Evolutionary conservation across 1,284 basidiomycete species (phyloP), one percentile per base, ranked within the genome.

Genomic region (Trametes pubescens): DNA sequence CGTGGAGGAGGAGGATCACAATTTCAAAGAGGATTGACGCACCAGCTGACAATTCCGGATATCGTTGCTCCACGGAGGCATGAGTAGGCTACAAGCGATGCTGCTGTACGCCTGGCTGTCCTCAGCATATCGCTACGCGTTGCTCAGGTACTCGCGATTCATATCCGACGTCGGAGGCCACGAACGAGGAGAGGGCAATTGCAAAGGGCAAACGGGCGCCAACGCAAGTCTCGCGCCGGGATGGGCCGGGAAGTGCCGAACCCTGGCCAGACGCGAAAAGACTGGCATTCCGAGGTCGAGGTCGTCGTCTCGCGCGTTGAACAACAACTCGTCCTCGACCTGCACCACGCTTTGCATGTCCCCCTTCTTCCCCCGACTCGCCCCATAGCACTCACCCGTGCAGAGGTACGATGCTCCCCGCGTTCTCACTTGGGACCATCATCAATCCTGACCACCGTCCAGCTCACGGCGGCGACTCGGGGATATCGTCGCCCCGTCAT

Each of bases 401-500:
- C 67, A 62, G 35, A 69, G 67, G 67, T 69, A 57, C 51, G 62
- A 29, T 37, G 29, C 54, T 18, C 24, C 10, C 24, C 26, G 21
- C 10, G 34, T 2, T 37, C 40, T 55, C 22, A 13, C 21, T 34
- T 14, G 43, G 37, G 24, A 21, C 29, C 10, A 22, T 16, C 46
- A 26, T 43, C 2, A 48, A 11, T 22, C 43, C 57, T 65, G 16
- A 64, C 54, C 14, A n/a, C 2, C 55, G 13, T 62, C 51, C 64
- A 71, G 68, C 63, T 66, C 65, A 69, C 67, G 71, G 69, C 67
- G 67, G 67, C 68, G 68, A 66, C 72, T 73, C 70, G 76, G 73
- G 76, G 71, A 72, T 73, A 66, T 73, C 71, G 73, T 73, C 76
- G 74, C 65, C 69, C 69, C 73, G 68, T 75, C 78, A 70, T 69